Conservation (phyloP, 2,329 filamentous ascomycete genomes). For the Cadophora sp. region DNA sequence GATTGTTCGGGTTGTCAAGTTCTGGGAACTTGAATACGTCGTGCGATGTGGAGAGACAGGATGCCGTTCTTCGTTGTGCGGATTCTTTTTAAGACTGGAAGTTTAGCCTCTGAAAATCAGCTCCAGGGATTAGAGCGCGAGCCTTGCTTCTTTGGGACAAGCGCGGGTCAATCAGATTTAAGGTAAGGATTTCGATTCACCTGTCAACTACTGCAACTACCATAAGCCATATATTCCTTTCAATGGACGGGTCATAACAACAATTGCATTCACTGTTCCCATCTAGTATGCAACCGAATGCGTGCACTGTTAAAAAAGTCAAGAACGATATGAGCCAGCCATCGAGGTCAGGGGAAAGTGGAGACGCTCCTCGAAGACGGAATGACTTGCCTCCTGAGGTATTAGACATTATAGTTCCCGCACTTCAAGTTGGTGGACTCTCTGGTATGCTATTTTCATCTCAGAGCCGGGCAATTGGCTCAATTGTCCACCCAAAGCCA, state of each 20-base stretch:
- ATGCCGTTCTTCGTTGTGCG: conserved; percentile 28
- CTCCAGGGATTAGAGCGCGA: background rate
- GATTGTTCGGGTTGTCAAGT: conserved; percentile 31
- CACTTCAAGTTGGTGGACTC: conserved; percentile 65
- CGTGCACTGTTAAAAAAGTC: conserved; percentile 37
- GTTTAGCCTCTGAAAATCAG: conserved; percentile 11
- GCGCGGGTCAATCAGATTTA: conserved; percentile 1
- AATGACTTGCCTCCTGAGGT: conserved; percentile 51
- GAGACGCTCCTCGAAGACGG: conserved; percentile 20
- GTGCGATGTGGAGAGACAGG: conserved; percentile 23
- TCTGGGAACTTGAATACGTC: conserved; percentile 35
- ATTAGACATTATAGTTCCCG: conserved; percentile 54
- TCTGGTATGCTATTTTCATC: conserved; percentile 55
- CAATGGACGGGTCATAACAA: conserved; percentile 11
- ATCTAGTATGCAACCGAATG: conserved; percentile 38
- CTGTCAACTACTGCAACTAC: background rate
- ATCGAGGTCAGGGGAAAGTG: conserved; percentile 13
- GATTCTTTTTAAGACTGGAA: conserved; percentile 21
- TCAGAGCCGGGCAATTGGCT: background rate
- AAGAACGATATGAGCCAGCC: conserved; percentile 38
- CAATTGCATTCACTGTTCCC: background rate
- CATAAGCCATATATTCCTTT: background rate
- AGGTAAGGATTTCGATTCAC: conserved; percentile 15
- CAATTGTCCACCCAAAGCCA: background rate
- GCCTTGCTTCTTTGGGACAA: background rate